Evolutionary conservation across 2,329 filamentous ascomycete species (phyloP).

Genomic region (Septoria linicola): DNA sequence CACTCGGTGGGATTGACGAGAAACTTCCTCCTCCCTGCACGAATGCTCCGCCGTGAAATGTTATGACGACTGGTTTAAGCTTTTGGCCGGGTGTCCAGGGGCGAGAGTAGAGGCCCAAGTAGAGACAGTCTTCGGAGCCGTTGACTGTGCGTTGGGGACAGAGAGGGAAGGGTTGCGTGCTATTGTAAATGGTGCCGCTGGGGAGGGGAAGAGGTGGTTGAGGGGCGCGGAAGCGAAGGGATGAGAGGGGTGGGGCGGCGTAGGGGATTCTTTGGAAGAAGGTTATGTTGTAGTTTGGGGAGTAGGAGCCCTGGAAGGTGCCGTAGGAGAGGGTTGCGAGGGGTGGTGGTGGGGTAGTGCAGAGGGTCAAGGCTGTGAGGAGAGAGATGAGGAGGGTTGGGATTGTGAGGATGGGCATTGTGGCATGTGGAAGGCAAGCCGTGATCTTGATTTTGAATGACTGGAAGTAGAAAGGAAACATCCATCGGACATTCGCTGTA

Average conservation of each 20-base stretch:
- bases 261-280: conserved; percentile 57
- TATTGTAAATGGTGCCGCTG: conserved; percentile 53
- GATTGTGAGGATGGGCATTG: no score
- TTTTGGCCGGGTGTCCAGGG: conserved; percentile 52
- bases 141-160: conserved; percentile 28
- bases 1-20: conserved; percentile 55
- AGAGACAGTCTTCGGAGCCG: conserved; percentile 42
- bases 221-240: conserved; percentile 61
- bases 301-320: conserved; percentile 27
- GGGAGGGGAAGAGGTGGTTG: conserved; percentile 54
- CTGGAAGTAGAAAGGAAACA: no score
- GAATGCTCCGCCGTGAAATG: conserved; percentile 63
- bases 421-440: no score
- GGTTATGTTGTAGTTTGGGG: conserved; percentile 21
- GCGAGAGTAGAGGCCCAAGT: conserved; percentile 57
- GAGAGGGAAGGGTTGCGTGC: conserved; percentile 46
- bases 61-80: conserved; percentile 58
- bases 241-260: conserved; percentile 49
- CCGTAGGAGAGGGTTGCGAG: conserved; percentile 25
- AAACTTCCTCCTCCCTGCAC: conserved; percentile 59
- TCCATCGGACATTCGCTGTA: no score
- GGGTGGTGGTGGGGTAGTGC: background rate
- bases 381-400: no score
- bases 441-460: no score
- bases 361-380: no score